phyloP scores from a whole-genome alignment of 495 filamentous ascomycete genomes.

The Lentithecium fluviatile region DNA sequence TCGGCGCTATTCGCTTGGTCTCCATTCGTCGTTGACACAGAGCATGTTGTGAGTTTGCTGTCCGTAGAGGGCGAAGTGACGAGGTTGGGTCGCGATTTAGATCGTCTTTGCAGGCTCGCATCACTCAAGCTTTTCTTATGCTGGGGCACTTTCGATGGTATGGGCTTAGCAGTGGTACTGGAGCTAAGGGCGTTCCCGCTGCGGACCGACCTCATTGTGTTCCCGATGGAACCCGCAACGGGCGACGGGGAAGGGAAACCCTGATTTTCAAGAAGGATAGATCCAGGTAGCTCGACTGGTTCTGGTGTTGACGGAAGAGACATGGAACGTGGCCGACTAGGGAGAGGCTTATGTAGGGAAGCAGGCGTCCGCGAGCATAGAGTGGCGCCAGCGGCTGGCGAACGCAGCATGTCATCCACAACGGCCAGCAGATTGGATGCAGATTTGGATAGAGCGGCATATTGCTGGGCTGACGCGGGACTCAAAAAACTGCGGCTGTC shows the following conservation, averaged over 20 bases:
- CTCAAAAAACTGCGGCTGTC: constrained; percentile 12
- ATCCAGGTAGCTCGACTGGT: constrained; percentile 42
- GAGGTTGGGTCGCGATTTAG: constrained; percentile 29
- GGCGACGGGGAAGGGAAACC: constrained; percentile 25
- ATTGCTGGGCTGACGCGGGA: constrained; percentile 37
- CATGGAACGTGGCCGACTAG: constrained; percentile 39
- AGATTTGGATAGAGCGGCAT: constrained; percentile 40
- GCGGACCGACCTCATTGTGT: constrained; percentile 33
- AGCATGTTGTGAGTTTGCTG: constrained; percentile 35
- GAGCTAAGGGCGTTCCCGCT: constrained; percentile 30
- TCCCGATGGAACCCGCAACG: constrained; percentile 22
- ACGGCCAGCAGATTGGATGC: constrained; percentile 42
- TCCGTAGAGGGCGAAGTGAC: constrained; percentile 32
- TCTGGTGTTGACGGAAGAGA: constrained; percentile 40
- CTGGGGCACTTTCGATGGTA: constrained; percentile 22
- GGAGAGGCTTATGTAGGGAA: constrained; percentile 35
- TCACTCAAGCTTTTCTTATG: constrained; percentile 35
- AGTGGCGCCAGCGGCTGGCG: constrained; percentile 38
- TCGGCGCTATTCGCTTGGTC: constrained; percentile 25
- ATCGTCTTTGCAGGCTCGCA: constrained; percentile 24
- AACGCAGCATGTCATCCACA: constrained; percentile 44
- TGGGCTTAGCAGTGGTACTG: constrained; percentile 23
- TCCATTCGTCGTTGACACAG: constrained; percentile 27
- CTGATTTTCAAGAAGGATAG: constrained; percentile 39
- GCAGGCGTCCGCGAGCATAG: constrained; percentile 26